Conservation (phyloP, 371 early-diverging fungal genomes). For the Syncephalastrum racemosum region DNA sequence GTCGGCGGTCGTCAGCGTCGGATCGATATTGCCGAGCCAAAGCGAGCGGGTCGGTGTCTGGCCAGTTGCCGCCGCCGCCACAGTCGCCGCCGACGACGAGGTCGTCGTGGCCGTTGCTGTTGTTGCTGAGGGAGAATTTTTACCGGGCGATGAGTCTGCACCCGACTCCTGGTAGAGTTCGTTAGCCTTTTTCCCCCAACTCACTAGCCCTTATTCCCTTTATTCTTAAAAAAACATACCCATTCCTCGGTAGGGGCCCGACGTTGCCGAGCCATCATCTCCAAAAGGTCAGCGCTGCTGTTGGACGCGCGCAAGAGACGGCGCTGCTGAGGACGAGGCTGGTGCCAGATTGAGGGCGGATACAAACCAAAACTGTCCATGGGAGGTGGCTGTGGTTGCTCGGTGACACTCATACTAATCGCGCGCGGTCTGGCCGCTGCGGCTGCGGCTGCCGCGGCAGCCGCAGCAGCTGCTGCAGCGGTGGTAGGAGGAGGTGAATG, state of each 20-base stretch:
- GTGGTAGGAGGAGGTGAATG: conserved; percentile 1
- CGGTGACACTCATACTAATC: conserved; percentile 26
- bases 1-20: conserved; percentile 72
- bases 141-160: no score
- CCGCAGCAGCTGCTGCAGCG: conserved; percentile 10
- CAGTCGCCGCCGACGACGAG: conserved; percentile 15
- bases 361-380: not conserved
- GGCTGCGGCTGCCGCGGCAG: conserved; percentile 10
- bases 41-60: conserved; percentile 79
- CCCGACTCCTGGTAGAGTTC: no score
- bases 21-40: conserved; percentile 93
- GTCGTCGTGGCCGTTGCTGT: conserved; percentile 7
- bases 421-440: conserved; percentile 27
- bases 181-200: no score
- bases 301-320: conserved; percentile 31
- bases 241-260: conserved; percentile 10
- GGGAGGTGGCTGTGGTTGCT: conserved; percentile 4
- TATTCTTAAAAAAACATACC: not conserved
- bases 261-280: conserved; percentile 36
- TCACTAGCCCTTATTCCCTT: not conserved
- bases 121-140: conserved; percentile 2
- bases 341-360: conserved; percentile 9
- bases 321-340: conserved; percentile 2
- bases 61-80: conserved; percentile 16
- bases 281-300: conserved; percentile 43